These are phyloP conservation scores for Myxozyma vanderwaltii DNA, from an alignment of 805 yeast genomes.

Conservation along the genomic window DNA sequence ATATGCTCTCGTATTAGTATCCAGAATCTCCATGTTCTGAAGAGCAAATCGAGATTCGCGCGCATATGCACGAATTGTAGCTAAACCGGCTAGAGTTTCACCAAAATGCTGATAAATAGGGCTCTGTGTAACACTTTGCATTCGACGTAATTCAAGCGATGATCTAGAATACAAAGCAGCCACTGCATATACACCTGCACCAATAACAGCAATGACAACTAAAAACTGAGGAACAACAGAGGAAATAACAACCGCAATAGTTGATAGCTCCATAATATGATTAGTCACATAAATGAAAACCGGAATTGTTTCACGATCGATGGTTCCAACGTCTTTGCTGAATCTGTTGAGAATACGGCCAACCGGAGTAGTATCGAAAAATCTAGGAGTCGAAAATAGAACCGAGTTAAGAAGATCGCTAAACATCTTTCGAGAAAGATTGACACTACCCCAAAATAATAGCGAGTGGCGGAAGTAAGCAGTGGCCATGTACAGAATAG, in stretches of 20 bases:
- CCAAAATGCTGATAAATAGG: slow-evolving; percentile 81
- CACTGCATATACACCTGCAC: slow-evolving; percentile 61
- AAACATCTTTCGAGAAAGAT: slow-evolving; percentile 73
- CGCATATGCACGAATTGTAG: slow-evolving; percentile 71
- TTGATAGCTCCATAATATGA: slow-evolving; percentile 62
- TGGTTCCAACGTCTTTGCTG: slow-evolving; percentile 88
- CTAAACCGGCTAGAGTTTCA: slow-evolving; percentile 74
- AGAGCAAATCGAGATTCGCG: slow-evolving; percentile 61
- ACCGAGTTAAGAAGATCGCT: slow-evolving; percentile 61
- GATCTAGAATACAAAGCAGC: slow-evolving; percentile 67
- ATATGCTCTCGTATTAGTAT: slow-evolving; percentile 82
- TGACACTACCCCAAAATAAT: slow-evolving; percentile 54
- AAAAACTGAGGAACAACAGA: slow-evolving; percentile 81
- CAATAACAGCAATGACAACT: slow-evolving; percentile 66
- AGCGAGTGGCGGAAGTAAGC: slow-evolving; percentile 8
- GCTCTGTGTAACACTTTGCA: slow-evolving; percentile 64
- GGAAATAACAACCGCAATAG: slow-evolving; percentile 70
- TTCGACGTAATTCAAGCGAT: slow-evolving; percentile 73
- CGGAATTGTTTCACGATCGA: slow-evolving; percentile 88
- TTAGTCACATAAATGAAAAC: slow-evolving; percentile 55
- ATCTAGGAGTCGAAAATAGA: slow-evolving; percentile 76
- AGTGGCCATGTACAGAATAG: slow-evolving; percentile 49
- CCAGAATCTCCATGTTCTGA: slow-evolving; percentile 59
- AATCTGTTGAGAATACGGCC: slow-evolving; percentile 96
- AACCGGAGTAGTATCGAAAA: slow-evolving; percentile 91